Percentiles rank a stretch among this genome's conserved stretches.
Conservation (phyloP, 2,329 filamentous ascomycete species). For the Phaeoacremonium minimum region DNA sequence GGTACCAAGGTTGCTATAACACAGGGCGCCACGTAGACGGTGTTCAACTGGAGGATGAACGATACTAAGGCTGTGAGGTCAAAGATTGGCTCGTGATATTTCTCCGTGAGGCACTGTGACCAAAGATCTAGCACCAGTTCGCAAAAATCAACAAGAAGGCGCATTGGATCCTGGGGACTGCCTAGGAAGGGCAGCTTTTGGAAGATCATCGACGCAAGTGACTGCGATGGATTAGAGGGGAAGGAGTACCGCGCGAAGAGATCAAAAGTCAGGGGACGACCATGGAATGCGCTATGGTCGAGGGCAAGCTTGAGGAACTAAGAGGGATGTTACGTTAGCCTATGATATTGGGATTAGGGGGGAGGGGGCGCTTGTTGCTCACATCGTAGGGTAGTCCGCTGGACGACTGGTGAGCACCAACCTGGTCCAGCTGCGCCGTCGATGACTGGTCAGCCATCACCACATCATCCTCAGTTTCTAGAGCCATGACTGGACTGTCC, state of each 20-base stretch:
- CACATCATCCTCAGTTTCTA: constrained; percentile 47
- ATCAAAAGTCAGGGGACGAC: constrained; percentile 62
- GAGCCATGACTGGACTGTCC: constrained; percentile 62
- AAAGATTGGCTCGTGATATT: constrained; percentile 58
- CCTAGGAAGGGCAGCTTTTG: constrained; percentile 60
- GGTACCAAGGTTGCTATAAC: constrained; percentile 55
- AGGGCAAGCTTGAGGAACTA: constrained; percentile 61
- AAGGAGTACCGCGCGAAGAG: constrained; percentile 60
- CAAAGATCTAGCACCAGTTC: constrained; percentile 63
- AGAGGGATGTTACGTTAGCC: no score
- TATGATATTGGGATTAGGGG: no score
- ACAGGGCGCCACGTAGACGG: constrained; percentile 51
- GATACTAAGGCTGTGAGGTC: constrained; percentile 61
- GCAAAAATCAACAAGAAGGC: constrained; percentile 60
- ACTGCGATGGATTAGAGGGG: constrained; percentile 57
- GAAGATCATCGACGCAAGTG: constrained; percentile 64
- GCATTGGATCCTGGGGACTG: constrained; percentile 40
- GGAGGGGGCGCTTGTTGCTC: no score
- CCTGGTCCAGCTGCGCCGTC: neutral
- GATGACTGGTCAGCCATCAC: constrained; percentile 11
- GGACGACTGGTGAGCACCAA: constrained; percentile 11
- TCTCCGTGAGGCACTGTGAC: constrained; percentile 62
- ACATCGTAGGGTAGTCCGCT: constrained; percentile 11
- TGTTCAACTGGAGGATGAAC: constrained; percentile 60
- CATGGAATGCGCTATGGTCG: constrained; percentile 52